Evolutionary conservation across 2,329 filamentous ascomycete species (phyloP).

Genomic region (Peltaster fructicola): DNA sequence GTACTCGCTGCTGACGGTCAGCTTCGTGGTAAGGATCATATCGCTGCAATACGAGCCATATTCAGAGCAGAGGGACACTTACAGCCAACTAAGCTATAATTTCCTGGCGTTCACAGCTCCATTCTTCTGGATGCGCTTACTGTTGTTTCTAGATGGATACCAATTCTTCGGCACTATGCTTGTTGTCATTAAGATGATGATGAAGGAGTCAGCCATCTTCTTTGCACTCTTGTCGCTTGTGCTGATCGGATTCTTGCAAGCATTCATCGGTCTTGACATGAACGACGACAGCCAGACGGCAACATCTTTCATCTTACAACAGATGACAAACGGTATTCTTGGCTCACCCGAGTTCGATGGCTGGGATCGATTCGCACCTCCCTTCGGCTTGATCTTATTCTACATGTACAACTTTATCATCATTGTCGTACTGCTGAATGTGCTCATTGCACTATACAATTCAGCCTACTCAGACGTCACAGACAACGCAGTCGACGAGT

Average conservation of each 20-base stretch:
- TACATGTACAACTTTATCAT: slow-evolving; percentile 96
- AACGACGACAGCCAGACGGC: slow-evolving; percentile 56
- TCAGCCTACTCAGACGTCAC: slow-evolving; percentile 91
- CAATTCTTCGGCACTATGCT: slow-evolving; percentile 97
- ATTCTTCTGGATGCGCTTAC: slow-evolving; percentile 87
- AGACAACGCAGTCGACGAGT: slow-evolving; percentile 84
- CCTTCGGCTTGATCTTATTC: slow-evolving; percentile 88
- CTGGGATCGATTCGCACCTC: slow-evolving; percentile 80
- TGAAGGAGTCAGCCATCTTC: slow-evolving; percentile 68
- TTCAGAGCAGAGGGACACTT: slow-evolving; percentile 34
- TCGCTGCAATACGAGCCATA: slow-evolving; percentile 46
- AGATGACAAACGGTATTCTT: slow-evolving; percentile 83
- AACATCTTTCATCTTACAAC: slow-evolving; percentile 54
- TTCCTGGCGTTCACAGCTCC: slow-evolving; percentile 84
- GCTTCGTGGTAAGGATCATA: slow-evolving; percentile 61
- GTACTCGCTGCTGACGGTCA: slow-evolving; percentile 62
- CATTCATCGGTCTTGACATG: slow-evolving; percentile 80
- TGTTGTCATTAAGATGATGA: slow-evolving; percentile 66
- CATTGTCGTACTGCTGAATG: slow-evolving; percentile 87
- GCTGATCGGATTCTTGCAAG: slow-evolving; percentile 74
- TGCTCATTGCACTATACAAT: slow-evolving; percentile 94
- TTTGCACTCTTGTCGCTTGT: slow-evolving; percentile 79
- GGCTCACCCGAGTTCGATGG: slow-evolving; percentile 76
- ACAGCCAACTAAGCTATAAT: slow-evolving; percentile 78
- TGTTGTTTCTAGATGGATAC: slow-evolving; percentile 84